phyloP scores from a whole-genome alignment of 73 alveolate species.

The Paramecium octaurelia region DNA sequence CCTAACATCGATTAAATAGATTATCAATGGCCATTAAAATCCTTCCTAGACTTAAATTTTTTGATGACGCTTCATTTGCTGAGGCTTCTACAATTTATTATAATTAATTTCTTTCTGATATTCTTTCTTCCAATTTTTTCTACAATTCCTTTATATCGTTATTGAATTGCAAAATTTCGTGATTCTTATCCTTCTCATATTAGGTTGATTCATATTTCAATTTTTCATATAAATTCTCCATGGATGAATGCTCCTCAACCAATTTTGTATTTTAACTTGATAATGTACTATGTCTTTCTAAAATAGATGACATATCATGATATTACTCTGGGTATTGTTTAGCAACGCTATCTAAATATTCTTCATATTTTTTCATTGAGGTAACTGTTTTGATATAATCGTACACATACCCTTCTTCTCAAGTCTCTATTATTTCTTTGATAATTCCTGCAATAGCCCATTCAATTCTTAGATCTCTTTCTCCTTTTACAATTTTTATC shows the following conservation, averaged over 20 bases:
- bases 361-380: slow-evolving; percentile 82
- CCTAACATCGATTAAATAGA: slow-evolving; percentile 52
- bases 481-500: slow-evolving; percentile 20
- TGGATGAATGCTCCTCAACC: slow-evolving; percentile 57
- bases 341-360: slow-evolving; percentile 74
- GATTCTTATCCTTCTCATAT: slow-evolving; percentile 69
- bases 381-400: slow-evolving; percentile 54
- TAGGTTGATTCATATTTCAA: slow-evolving; percentile 63
- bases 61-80: slow-evolving; percentile 47
- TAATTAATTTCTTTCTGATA: slow-evolving; percentile 31
- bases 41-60: slow-evolving; percentile 59
- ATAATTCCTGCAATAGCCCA: neutral
- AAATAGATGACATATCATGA: slow-evolving; percentile 77
- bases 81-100: slow-evolving; percentile 50
- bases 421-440: slow-evolving; percentile 26
- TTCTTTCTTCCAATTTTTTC: slow-evolving; percentile 61
- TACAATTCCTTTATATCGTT: slow-evolving; percentile 76
- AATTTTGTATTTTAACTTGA: slow-evolving; percentile 70
- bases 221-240: slow-evolving; percentile 74
- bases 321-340: slow-evolving; percentile 81
- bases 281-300: slow-evolving; percentile 75
- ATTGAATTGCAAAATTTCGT: slow-evolving; percentile 72
- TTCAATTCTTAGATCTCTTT: slow-evolving; percentile 54
- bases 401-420: slow-evolving; percentile 44
- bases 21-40: slow-evolving; percentile 63